These are phyloP conservation scores for Lolium rigidum DNA, from an alignment of 176 grass and related monocot species.

Conservation along the genomic window DNA sequence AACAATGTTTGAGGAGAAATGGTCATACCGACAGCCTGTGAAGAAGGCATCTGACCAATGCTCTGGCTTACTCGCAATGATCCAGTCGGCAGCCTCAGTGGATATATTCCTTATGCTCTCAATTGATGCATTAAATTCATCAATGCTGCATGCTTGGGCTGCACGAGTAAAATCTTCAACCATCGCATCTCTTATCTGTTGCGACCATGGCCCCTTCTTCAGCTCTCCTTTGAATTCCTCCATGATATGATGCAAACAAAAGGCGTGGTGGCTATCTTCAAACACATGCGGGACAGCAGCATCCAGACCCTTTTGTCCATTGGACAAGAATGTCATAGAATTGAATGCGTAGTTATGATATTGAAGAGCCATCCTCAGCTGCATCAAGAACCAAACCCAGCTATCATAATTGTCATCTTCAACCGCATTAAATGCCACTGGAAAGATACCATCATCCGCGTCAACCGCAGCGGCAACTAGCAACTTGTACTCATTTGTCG, in stretches of 20 bases:
- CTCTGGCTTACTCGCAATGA: slow-evolving; percentile 89
- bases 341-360: slow-evolving; percentile 51
- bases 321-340: slow-evolving; percentile 84
- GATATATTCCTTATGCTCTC: slow-evolving; percentile 92
- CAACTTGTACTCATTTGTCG: slow-evolving; percentile 88
- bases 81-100: slow-evolving; percentile 85
- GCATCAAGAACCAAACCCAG: slow-evolving; percentile 95
- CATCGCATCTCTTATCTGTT: slow-evolving; percentile 83
- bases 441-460: slow-evolving; percentile 87
- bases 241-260: slow-evolving; percentile 89
- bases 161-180: slow-evolving; percentile 93
- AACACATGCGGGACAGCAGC: slow-evolving; percentile 86
- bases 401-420: slow-evolving; percentile 94
- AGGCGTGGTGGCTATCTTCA: slow-evolving; percentile 76
- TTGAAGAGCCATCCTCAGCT: slow-evolving; percentile 83
- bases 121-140: slow-evolving; percentile 91
- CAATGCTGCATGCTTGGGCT: slow-evolving; percentile 77
- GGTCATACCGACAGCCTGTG: slow-evolving; percentile 82
- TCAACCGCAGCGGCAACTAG: slow-evolving; percentile 87
- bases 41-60: slow-evolving; percentile 98
- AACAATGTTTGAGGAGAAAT: slow-evolving; percentile 89
- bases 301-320: slow-evolving; percentile 85
- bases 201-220: slow-evolving; percentile 78
- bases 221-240: slow-evolving; percentile 93
- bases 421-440: slow-evolving; percentile 90